A percentile compares a stretch with the other conserved stretches of the same genome.
phyloP scores from a whole-genome alignment of 2,329 filamentous ascomycete genomes.

The Phialocephala subalpina region DNA sequence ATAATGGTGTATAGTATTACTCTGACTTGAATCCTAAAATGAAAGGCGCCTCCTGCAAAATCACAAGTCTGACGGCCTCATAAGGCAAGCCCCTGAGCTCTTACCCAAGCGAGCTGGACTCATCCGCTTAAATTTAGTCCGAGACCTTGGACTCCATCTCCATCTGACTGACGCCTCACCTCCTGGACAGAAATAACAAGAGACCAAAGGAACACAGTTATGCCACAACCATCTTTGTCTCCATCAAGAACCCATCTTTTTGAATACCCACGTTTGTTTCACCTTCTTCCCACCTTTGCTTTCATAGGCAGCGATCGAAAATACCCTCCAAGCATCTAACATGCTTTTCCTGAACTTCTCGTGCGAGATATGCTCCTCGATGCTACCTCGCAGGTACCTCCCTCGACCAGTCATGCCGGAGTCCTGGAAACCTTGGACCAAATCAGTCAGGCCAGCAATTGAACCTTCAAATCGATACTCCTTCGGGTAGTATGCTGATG shows the following conservation, averaged over 20 bases:
- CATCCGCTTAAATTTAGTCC: background rate
- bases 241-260: background rate
- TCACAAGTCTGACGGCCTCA: background rate
- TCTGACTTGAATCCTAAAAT: background rate
- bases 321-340: constrained; percentile 13
- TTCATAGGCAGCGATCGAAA: background rate
- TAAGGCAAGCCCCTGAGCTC: background rate
- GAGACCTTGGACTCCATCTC: background rate
- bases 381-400: background rate
- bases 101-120: background rate
- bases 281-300: background rate
- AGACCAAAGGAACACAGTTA: background rate
- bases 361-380: constrained; percentile 19
- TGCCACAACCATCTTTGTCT: background rate
- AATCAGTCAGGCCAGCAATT: background rate
- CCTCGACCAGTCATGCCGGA: constrained; percentile 12
- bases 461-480: constrained; percentile 18
- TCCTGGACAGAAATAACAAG: background rate
- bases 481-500: constrained; percentile 26
- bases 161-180: background rate
- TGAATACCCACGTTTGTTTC: background rate
- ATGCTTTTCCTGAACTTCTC: constrained; percentile 16
- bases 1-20: background rate
- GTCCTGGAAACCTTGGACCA: constrained; percentile 5
- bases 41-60: background rate